Percentiles rank a stretch among this genome's conserved stretches.
These are phyloP conservation scores for Phanerochaete sordida DNA, from an alignment of 768 basidiomycete genomes.

Conservation along the genomic window DNA sequence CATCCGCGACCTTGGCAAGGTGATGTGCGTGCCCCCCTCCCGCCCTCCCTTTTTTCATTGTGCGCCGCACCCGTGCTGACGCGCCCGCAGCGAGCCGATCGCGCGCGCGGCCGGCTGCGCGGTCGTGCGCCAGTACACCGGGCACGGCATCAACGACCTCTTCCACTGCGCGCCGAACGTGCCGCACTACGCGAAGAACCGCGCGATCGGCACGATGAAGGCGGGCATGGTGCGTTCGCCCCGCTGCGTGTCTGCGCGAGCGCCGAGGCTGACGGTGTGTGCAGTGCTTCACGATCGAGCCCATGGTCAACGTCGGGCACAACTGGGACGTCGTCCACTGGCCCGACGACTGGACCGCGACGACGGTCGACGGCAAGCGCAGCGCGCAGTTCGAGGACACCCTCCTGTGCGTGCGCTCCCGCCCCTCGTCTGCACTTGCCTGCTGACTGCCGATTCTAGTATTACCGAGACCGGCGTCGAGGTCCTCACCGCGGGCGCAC, in stretches of 20 bases:
- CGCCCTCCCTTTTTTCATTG: neutral
- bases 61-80: neutral
- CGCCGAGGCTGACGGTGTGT: neutral
- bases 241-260: neutral
- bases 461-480: conserved; percentile 92
- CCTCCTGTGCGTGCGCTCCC: conserved; percentile 61
- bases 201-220: conserved; percentile 91
- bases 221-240: conserved; percentile 77
- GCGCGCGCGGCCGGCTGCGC: conserved; percentile 81
- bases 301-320: conserved; percentile 90
- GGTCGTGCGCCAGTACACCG: conserved; percentile 90
- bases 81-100: conserved; percentile 65
- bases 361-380: conserved; percentile 83
- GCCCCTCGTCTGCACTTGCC: neutral
- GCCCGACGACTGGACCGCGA: conserved; percentile 97
- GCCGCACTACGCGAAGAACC: conserved; percentile 94
- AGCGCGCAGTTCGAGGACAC: conserved; percentile 99
- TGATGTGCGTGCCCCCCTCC: conserved; percentile 57
- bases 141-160: conserved; percentile 83
- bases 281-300: conserved; percentile 69
- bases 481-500: conserved; percentile 66
- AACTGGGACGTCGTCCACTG: conserved; percentile 79
- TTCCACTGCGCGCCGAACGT: conserved; percentile 88
- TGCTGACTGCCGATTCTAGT: conserved; percentile 38
- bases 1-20: conserved; percentile 84